These are phyloP conservation scores for Pythium rishiriense DNA, from an alignment of 352 stramenopile species.

Conservation along the genomic window DNA sequence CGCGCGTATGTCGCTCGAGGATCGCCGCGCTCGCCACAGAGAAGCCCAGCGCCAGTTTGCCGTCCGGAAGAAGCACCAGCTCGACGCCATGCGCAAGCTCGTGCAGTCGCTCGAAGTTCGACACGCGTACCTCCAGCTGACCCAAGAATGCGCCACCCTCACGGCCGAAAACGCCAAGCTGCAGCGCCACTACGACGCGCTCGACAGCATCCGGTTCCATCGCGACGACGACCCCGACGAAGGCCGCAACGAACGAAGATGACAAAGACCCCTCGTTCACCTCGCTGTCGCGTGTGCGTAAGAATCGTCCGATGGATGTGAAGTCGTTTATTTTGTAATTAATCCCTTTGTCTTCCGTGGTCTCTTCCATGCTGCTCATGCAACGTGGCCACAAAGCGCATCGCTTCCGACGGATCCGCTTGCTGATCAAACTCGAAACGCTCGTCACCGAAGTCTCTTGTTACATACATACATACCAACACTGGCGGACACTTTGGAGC, in stretches of 20 bases:
- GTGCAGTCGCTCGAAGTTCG: background rate
- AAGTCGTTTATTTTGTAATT: too few relatives aligned
- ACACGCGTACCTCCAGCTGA: background rate
- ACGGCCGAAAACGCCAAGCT: conserved; percentile 3
- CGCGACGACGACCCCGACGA: background rate
- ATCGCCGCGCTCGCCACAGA: background rate
- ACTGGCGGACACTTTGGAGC: too few relatives aligned
- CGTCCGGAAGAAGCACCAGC: conserved; percentile 3
- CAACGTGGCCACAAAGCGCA: too few relatives aligned
- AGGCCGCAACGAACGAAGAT: background rate
- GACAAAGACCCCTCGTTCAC: background rate
- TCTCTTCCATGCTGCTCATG: too few relatives aligned
- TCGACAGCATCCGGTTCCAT: background rate
- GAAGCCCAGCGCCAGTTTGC: conserved; percentile 11
- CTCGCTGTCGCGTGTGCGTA: background rate
- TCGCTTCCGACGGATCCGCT: too few relatives aligned
- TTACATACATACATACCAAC: too few relatives aligned
- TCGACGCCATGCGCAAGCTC: conserved; percentile 2
- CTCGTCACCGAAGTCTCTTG: too few relatives aligned
- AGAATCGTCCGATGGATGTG: too few relatives aligned
- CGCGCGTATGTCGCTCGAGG: background rate
- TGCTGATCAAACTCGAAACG: too few relatives aligned
- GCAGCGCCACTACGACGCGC: background rate
- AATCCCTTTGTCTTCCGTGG: too few relatives aligned
- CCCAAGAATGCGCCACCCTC: background rate